phyloP scores from a whole-genome alignment of 176 grass and related monocot genomes.

The Rhynchospora tenuis region DNA sequence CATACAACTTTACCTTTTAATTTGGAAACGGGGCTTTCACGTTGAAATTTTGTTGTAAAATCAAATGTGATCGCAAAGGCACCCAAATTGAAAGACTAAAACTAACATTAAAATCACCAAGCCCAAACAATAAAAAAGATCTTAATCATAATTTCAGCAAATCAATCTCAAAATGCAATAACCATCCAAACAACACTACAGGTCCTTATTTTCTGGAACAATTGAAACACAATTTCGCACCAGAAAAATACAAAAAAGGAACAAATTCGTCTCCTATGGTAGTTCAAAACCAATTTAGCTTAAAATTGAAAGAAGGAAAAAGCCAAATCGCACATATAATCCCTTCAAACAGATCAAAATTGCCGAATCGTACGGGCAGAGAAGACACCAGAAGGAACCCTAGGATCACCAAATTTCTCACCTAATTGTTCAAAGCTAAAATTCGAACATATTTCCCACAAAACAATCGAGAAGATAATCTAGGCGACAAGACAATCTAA shows the following conservation, averaged over 20 bases:
- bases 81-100: neutral
- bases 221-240: neutral
- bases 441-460: neutral
- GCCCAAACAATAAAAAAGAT: neutral
- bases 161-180: neutral
- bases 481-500: neutral
- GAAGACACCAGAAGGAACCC: conserved; percentile 9
- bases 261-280: neutral
- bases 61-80: neutral
- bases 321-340: neutral
- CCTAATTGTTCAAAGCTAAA: neutral
- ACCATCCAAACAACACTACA: neutral
- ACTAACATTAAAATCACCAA: neutral
- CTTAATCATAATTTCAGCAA: neutral
- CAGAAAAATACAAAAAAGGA: neutral
- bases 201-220: neutral
- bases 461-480: neutral
- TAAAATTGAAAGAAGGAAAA: neutral
- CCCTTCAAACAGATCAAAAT: neutral
- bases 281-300: neutral
- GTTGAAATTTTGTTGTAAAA: neutral
- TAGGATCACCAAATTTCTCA: conserved; percentile 9
- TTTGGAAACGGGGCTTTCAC: neutral
- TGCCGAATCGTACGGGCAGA: neutral
- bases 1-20: neutral